Evolutionary conservation across 2,329 filamentous ascomycete genomes (phyloP).

Genomic region (Xenoacremonium recifei): DNA sequence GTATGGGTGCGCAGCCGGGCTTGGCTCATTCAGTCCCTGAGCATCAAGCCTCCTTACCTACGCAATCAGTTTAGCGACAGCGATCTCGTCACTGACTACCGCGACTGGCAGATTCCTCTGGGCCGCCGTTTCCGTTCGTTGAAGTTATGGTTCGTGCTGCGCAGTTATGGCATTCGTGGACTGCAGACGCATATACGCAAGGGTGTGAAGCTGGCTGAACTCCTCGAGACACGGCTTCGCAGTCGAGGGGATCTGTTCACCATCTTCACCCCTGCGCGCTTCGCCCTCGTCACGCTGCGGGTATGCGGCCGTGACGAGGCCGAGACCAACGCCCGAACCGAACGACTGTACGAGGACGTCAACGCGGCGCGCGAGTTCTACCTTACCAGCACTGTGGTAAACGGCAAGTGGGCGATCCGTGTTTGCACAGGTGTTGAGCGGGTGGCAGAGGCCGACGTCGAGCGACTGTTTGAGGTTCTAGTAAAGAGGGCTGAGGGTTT

Average conservation of each 20-base stretch:
- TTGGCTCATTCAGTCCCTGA: constrained; percentile 77
- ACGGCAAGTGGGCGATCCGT: constrained; percentile 73
- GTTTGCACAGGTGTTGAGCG: constrained; percentile 72
- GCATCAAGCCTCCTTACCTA: constrained; percentile 78
- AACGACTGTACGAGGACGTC: constrained; percentile 71
- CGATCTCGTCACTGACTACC: constrained; percentile 88
- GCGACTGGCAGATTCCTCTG: constrained; percentile 95
- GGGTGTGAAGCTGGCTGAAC: constrained; percentile 67
- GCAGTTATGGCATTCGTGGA: constrained; percentile 76
- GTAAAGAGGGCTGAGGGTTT: constrained; percentile 56
- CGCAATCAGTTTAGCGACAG: constrained; percentile 76
- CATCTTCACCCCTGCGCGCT: constrained; percentile 71
- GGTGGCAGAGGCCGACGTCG: constrained; percentile 69
- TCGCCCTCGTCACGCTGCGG: constrained; percentile 76
- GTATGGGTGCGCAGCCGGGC: constrained; percentile 74
- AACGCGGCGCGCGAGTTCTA: constrained; percentile 77
- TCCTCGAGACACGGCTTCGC: constrained; percentile 62
- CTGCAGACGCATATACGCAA: constrained; percentile 71
- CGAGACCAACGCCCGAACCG: constrained; percentile 66
- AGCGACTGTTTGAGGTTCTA: constrained; percentile 71
- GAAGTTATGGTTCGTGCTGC: constrained; percentile 94
- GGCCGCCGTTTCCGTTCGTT: constrained; percentile 83
- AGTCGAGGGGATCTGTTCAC: constrained; percentile 68
- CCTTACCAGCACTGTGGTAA: constrained; percentile 74
- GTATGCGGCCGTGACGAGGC: constrained; percentile 47